These are phyloP conservation scores for Penicillium argentinense DNA, from an alignment of 495 filamentous ascomycete species.

Conservation along the genomic window DNA sequence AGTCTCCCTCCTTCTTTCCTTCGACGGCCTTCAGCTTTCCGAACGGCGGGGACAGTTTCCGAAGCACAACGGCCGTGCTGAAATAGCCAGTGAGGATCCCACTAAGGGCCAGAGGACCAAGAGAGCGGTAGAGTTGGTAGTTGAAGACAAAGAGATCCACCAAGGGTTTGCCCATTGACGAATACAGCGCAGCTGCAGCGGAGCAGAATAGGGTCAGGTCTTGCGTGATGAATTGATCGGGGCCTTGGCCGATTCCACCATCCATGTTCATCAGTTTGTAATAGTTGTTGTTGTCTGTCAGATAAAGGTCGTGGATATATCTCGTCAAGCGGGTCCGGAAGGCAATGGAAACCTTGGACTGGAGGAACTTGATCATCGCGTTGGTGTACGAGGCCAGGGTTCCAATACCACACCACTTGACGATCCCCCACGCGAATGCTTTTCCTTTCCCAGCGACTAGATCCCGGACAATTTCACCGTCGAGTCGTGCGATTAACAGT, in stretches of 20 bases:
- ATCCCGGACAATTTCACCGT: constrained; percentile 95
- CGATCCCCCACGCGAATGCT: constrained; percentile 82
- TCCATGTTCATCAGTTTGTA: constrained; percentile 95
- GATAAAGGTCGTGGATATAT: constrained; percentile 96
- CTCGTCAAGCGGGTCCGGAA: constrained; percentile 94
- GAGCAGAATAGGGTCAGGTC: constrained; percentile 94
- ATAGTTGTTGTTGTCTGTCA: constrained; percentile 91
- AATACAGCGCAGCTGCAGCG: constrained; percentile 90
- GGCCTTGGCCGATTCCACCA: constrained; percentile 85
- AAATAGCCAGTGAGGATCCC: constrained; percentile 91
- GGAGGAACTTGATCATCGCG: constrained; percentile 96
- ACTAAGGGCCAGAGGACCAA: constrained; percentile 84
- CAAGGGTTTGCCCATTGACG: constrained; percentile 92
- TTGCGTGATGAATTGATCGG: constrained; percentile 97
- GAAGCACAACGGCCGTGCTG: constrained; percentile 82
- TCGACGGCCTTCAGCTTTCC: constrained; percentile 95
- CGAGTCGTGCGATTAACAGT: constrained; percentile 84
- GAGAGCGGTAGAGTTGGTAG: constrained; percentile 89
- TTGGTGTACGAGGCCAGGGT: constrained; percentile 87
- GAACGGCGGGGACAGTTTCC: constrained; percentile 88
- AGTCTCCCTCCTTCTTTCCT: constrained; percentile 90
- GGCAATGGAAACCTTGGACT: constrained; percentile 96
- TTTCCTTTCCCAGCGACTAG: constrained; percentile 91
- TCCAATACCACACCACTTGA: constrained; percentile 76
- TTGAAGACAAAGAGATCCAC: constrained; percentile 97